phyloP scores from a whole-genome alignment of 1,139 yeast species.

The Schizosaccharomyces versatilis region DNA sequence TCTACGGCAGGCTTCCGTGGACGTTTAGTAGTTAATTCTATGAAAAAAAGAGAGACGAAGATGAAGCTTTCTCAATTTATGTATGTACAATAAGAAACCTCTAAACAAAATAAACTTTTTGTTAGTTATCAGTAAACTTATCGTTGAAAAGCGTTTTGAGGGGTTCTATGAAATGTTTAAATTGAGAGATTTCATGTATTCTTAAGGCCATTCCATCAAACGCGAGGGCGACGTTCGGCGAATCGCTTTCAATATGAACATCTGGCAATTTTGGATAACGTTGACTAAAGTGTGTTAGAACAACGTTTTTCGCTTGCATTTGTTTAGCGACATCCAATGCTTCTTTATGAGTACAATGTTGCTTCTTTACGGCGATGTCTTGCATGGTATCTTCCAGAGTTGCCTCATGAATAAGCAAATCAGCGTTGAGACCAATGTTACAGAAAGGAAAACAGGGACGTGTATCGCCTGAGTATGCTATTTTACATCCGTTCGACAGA shows the following conservation, averaged over 20 bases:
- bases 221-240: background rate
- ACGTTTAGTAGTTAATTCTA: too few species aligned
- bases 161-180: background rate
- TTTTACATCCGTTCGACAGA: slow-evolving; percentile 15
- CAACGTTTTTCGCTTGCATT: slow-evolving; percentile 51
- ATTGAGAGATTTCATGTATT: background rate
- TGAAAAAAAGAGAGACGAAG: too few species aligned
- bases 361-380: slow-evolving; percentile 64
- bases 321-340: slow-evolving; percentile 43
- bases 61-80: too few species aligned
- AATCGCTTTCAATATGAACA: background rate
- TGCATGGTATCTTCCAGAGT: slow-evolving; percentile 61
- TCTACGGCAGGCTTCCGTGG: too few species aligned
- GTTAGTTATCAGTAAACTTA: too few species aligned
- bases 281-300: slow-evolving; percentile 82
- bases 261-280: slow-evolving; percentile 19
- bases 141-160: background rate
- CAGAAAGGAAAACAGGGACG: slow-evolving; percentile 53
- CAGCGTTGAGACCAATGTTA: slow-evolving; percentile 44
- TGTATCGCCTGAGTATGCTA: slow-evolving; percentile 89
- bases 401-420: slow-evolving; percentile 75
- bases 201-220: background rate
- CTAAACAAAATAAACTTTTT: too few species aligned
- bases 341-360: slow-evolving; percentile 78
- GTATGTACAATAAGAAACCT: too few species aligned